Conservation (phyloP, 345 rosid genomes). For the Syzygium aromaticum region DNA sequence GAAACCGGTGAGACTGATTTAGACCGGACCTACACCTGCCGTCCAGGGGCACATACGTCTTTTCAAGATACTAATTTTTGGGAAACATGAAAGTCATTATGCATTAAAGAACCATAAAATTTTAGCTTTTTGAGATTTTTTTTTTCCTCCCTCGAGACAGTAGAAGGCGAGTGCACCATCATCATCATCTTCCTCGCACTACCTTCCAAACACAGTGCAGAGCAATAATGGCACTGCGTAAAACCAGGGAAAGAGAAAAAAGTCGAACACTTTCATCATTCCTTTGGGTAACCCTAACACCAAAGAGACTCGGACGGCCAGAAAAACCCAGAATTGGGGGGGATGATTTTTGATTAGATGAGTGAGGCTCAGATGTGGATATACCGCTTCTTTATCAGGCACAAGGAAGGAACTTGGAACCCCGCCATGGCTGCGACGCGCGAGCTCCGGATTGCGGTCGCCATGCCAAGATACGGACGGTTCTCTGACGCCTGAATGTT, state of each 20-base stretch:
- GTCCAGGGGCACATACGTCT: no score
- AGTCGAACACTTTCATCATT: neutral
- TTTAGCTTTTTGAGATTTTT: neutral
- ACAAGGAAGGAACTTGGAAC: neutral
- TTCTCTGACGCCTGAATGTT: neutral
- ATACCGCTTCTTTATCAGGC: neutral
- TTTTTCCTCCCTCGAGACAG: neutral
- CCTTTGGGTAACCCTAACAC: neutral
- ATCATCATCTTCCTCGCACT: neutral
- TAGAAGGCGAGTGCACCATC: neutral
- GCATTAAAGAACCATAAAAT: neutral
- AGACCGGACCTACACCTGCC: neutral
- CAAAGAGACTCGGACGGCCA: neutral
- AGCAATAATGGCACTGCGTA: neutral
- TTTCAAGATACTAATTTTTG: neutral
- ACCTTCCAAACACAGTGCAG: neutral
- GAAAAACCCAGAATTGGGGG: neutral
- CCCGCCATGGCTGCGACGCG: conserved; percentile 4
- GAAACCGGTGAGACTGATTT: neutral
- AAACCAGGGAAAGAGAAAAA: neutral
- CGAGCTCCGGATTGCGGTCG: neutral
- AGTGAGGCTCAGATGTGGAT: neutral
- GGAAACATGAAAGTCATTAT: neutral
- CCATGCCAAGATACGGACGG: conserved; percentile 8
- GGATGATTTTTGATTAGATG: neutral